phyloP scores from a whole-genome alignment of 371 early-diverging fungal species.

The Massospora cicadina region DNA sequence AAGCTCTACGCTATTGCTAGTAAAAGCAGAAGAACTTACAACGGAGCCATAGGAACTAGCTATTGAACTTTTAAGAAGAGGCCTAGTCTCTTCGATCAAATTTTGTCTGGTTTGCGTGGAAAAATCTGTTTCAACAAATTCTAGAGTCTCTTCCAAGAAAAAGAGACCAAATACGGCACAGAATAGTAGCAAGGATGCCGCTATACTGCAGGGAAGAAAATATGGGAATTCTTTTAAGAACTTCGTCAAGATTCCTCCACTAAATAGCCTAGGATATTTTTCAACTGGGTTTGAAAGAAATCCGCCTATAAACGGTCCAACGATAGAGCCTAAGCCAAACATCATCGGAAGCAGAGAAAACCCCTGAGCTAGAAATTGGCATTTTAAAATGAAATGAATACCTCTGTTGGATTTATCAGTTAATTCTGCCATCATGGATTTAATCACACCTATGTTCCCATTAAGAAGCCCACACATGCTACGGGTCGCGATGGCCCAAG shows the following conservation, averaged over 20 bases:
- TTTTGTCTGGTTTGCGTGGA: too few species aligned
- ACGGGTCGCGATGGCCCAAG: slow-evolving; percentile 45
- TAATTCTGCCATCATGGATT: slow-evolving; percentile 74
- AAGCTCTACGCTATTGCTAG: too few species aligned
- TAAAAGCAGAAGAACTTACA: too few species aligned
- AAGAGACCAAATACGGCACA: slow-evolving; percentile 48
- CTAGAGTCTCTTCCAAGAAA: slow-evolving; percentile 52
- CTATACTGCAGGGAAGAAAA: slow-evolving; percentile 65
- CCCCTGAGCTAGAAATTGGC: slow-evolving; percentile 6
- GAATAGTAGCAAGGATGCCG: slow-evolving; percentile 32
- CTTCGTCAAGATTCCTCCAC: slow-evolving; percentile 21
- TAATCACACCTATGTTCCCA: slow-evolving; percentile 67
- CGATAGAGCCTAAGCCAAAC: slow-evolving; percentile 13
- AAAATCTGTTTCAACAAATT: too few species aligned
- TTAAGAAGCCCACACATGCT: slow-evolving; percentile 55
- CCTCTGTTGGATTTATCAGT: slow-evolving; percentile 61
- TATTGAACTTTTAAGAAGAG: too few species aligned
- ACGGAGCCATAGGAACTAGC: too few species aligned
- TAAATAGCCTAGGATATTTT: slow-evolving; percentile 43
- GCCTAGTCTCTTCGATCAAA: too few species aligned
- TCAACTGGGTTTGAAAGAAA: slow-evolving; percentile 53
- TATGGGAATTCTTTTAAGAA: slow-evolving; percentile 57
- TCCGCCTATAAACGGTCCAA: slow-evolving; percentile 68
- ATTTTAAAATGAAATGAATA: slow-evolving; percentile 1
- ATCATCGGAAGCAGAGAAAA: slow-evolving; percentile 12